Percentiles rank a stretch among this genome's conserved stretches.
Conservation (phyloP, 176 grass and related monocot genomes). For the Dactylis glomerata region DNA sequence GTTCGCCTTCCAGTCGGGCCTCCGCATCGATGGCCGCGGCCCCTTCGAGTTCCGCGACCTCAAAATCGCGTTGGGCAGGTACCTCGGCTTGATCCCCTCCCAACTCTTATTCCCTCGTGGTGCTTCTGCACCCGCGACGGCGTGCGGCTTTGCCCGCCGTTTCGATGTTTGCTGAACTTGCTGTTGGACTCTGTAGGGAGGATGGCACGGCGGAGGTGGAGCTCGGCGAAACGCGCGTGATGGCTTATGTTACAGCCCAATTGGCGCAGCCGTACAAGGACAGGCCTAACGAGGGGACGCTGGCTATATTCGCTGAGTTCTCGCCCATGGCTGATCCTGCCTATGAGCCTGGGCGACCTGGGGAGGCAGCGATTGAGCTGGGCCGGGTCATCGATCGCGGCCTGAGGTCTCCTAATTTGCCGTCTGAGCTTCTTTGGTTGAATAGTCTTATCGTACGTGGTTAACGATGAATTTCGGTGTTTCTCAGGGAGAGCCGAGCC, state of each 20-base stretch:
- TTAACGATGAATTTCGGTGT: not conserved
- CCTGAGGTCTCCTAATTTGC: conserved; percentile 48
- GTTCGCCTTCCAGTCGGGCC: conserved; percentile 48
- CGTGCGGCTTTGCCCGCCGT: not conserved
- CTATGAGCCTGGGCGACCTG: conserved; percentile 63
- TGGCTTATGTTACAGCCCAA: conserved; percentile 73
- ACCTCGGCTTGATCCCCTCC: not conserved
- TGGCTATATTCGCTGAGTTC: conserved; percentile 90
- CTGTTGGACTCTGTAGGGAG: conserved; percentile 43
- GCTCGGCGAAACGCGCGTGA: conserved; percentile 85
- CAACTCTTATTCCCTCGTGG: no score
- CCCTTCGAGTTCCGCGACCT: conserved; percentile 78
- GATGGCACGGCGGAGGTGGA: conserved; percentile 76
- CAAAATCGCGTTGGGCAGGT: conserved; percentile 75
- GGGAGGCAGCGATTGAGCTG: conserved; percentile 79
- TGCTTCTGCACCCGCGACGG: not conserved
- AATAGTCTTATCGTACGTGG: not conserved
- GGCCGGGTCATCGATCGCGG: conserved; percentile 81
- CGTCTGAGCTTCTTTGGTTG: not conserved
- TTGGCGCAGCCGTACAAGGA: conserved; percentile 82
- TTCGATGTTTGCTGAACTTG: not conserved
- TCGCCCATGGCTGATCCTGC: conserved; percentile 95
- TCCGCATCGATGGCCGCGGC: conserved; percentile 78
- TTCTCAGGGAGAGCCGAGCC: conserved; percentile 75
- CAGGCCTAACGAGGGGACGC: conserved; percentile 80